phyloP scores from a whole-genome alignment of 192 early-diverging fungal genomes.

The Cetraspora pellucida region DNA sequence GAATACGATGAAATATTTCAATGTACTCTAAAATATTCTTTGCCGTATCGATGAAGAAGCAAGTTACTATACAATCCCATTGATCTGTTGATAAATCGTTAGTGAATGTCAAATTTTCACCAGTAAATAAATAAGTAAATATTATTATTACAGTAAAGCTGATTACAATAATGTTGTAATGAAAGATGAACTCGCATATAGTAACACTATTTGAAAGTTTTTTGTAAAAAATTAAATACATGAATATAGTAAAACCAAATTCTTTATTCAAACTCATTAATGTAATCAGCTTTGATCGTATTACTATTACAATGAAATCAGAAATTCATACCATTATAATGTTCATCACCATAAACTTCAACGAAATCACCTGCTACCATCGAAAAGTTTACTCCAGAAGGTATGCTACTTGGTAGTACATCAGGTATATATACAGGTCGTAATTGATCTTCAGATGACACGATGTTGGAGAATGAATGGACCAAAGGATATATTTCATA shows the following conservation, averaged over 20 bases:
- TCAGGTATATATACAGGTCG: conserved; percentile 80
- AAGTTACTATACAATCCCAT: conserved; percentile 92
- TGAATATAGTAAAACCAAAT: too few relatives aligned
- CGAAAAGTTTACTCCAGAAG: conserved; percentile 76
- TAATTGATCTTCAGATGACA: conserved; percentile 60
- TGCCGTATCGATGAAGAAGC: conserved; percentile 98
- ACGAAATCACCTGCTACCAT: conserved; percentile 98
- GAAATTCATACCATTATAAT: conserved; percentile 16
- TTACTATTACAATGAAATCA: background rate
- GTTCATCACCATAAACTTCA: conserved; percentile 76
- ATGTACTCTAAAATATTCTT: conserved; percentile 90
- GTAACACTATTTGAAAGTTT: too few relatives aligned
- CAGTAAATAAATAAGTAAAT: conserved; percentile 1
- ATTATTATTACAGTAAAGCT: conserved; percentile 11
- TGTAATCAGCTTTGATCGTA: too few relatives aligned
- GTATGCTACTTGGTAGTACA: conserved; percentile 69
- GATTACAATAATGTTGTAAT: background rate
- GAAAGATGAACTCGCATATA: too few relatives aligned
- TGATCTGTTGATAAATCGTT: conserved; percentile 34
- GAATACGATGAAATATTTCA: conserved; percentile 72
- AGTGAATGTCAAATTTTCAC: background rate
- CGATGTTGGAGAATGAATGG: conserved; percentile 87
- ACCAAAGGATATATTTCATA: conserved; percentile 88
- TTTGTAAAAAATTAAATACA: too few relatives aligned
- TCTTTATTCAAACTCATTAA: too few relatives aligned